Evolutionary conservation across 225 moss, liverwort and hornwort genomes (phyloP), one percentile per base, ranked within the genome.

Genomic region (Physcomitrium patens): DNA sequence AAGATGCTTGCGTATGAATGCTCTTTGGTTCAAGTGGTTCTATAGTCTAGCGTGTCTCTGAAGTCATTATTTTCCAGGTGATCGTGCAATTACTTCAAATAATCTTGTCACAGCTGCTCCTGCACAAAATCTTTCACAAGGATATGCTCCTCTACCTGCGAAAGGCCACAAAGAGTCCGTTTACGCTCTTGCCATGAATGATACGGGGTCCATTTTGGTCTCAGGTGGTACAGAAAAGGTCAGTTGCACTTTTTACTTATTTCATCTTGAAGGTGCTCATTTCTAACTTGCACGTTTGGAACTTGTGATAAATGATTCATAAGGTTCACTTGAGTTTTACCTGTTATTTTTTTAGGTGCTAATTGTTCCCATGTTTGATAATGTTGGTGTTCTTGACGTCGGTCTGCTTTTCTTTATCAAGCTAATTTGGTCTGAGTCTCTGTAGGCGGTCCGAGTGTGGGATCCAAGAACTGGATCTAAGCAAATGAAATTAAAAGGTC

Each of bases 181-280:
- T 68, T 95, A 95, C 69, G 92, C 93, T 60, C 79, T 95, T 68
- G 89, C 93, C 60, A 93, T 95, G 91, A 95, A 95, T 74, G 95
- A 95, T 78, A 52, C 70, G 72, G 95, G 95, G 69, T 93, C 93
- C 9, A 84, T 89, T 74, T 78, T 95, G 79, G 95, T 93, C 65
- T 95, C 95, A 11, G 95, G 95, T 70, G 95, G 95, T 70, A 95
- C 95, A 15, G 95, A 95, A 73, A 95, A 95, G 93, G 95, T 95
- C 41, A 50, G 86, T 81, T 27, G 41, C 57, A 46, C 17, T 60
- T 70, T 3, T 45, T 7, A 45, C 8, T 62, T 59, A n/a, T 56
- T 41, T 60, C 18, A 18, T 62, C 31, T 59, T 44, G 56, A 58
- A 57, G 51, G 8, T 42, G 7, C 58, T 17, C 13, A 26, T 53